Evolutionary conservation across 805 yeast genomes (phyloP), one percentile per base, ranked within the genome.

Genomic region (Candida berthetii): DNA sequence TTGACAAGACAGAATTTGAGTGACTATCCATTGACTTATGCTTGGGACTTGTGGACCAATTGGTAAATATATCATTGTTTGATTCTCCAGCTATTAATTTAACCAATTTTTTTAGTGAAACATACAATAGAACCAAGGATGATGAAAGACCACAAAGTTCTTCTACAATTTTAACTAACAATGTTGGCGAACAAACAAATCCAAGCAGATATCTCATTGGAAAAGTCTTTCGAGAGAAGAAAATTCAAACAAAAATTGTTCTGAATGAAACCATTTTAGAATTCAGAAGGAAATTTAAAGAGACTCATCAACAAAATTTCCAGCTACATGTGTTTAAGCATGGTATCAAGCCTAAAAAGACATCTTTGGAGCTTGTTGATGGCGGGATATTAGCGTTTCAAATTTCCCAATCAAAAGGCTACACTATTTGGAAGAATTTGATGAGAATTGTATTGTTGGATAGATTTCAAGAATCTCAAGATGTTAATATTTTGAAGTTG

Each of bases 11-110:
- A 17, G 9, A 31, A 35, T n/a, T 13, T 16, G 5, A 25, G n/a
- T n/a, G 39, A 40, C 11, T 42, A 37, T 32, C 29, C 36, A 11
- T 16, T 45, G 6, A 3, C 13, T 7, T 27, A 17, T 24, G 28
- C 15, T 3, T 49, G 53, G 53, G n/a, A 33, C 6, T 19, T 37
- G 15, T 49, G 53, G 53, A 25, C 7, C 16, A 33, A 42, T n/a
- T 19, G 8, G 52, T 48, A 37, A 36, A 36, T 29, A 16, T 17
- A 24, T 10, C 4, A 16, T 20, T 20, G 28, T 40, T 33, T 18
- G 39, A n/a, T n/a, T n/a, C n/a, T n/a, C n/a, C n/a, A n/a, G n/a
- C n/a, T n/a, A n/a, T n/a, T n/a, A n/a, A n/a, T n/a, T n/a, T n/a
- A n/a, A n/a, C n/a, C n/a, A n/a, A n/a, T n/a, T n/a, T n/a, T n/a